Percentiles rank a stretch among this genome's conserved stretches.
Conservation (phyloP, 257 asterid species). For the Linaria vulgaris region DNA sequence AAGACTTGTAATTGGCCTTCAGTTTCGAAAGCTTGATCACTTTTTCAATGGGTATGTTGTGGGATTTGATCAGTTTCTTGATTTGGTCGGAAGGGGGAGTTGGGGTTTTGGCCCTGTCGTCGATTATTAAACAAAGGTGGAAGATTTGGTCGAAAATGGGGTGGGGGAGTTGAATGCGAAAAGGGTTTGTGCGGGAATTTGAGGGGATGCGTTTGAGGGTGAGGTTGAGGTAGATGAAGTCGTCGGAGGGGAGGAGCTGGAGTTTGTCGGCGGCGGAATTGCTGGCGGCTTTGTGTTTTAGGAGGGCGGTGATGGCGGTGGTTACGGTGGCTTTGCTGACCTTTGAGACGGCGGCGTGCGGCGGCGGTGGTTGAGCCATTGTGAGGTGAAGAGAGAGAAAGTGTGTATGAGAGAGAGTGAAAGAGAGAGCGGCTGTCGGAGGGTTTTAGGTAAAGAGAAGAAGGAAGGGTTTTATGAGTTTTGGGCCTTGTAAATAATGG, state of each 20-base stretch:
- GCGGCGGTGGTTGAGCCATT: too few species aligned
- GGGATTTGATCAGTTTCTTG: slow-evolving; percentile 59
- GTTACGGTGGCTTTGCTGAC: slow-evolving; percentile 30
- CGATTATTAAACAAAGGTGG: slow-evolving; percentile 64
- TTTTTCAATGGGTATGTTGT: slow-evolving; percentile 51
- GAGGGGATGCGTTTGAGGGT: slow-evolving; percentile 77
- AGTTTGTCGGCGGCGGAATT: slow-evolving; percentile 49
- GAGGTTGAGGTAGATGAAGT: slow-evolving; percentile 66
- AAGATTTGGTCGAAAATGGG: slow-evolving; percentile 15
- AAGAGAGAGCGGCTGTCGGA: too few species aligned
- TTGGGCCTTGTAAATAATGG: too few species aligned
- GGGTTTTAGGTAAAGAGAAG: too few species aligned
- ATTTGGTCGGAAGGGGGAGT: slow-evolving; percentile 54
- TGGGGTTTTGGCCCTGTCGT: slow-evolving; percentile 60
- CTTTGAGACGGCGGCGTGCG: slow-evolving; percentile 21
- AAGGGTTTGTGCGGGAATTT: slow-evolving; percentile 63
- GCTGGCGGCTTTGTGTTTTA: slow-evolving; percentile 56
- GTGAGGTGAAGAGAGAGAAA: too few species aligned
- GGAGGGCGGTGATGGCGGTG: slow-evolving; percentile 53
- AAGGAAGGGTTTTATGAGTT: too few species aligned
- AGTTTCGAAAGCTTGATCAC: slow-evolving; percentile 69
- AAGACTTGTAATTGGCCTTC: slow-evolving; percentile 70
- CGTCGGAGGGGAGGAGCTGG: slow-evolving; percentile 71
- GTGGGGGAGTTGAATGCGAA: slow-evolving; percentile 27
- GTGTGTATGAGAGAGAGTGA: too few species aligned